phyloP scores from a whole-genome alignment of 768 basidiomycete genomes.

The Xerocomellus chrysenteron region DNA sequence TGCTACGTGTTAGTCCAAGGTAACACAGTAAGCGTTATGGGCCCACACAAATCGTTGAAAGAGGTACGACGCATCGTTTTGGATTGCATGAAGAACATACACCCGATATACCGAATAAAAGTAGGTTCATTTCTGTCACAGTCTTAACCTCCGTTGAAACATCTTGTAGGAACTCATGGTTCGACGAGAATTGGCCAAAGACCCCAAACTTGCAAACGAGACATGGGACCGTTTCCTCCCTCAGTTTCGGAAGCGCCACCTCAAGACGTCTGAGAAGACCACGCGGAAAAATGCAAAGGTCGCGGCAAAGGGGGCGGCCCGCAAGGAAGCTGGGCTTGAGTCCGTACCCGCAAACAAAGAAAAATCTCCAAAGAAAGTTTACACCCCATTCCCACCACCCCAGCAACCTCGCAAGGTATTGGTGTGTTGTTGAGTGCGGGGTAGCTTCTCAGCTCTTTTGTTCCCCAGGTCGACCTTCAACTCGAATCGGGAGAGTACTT shows the following conservation, averaged over 20 bases:
- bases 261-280: slow-evolving; percentile 94
- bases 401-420: slow-evolving; percentile 88
- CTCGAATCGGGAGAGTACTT: slow-evolving; percentile 98
- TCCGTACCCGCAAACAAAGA: slow-evolving; percentile 38
- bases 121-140: slow-evolving; percentile 37
- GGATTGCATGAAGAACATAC: slow-evolving; percentile 99
- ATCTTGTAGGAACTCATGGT: slow-evolving; percentile 90
- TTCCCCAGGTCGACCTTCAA: slow-evolving; percentile 77
- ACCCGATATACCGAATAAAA: slow-evolving; percentile 99
- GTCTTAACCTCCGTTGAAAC: not conserved
- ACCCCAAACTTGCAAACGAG: slow-evolving; percentile 91
- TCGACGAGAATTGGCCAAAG: slow-evolving; percentile 94
- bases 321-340: slow-evolving; percentile 64
- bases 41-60: slow-evolving; percentile 90
- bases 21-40: slow-evolving; percentile 98
- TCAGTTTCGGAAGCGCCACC: slow-evolving; percentile 88
- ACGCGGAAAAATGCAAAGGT: slow-evolving; percentile 80
- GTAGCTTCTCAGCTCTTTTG: slow-evolving; percentile 7
- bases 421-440: not conserved
- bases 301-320: slow-evolving; percentile 58
- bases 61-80: slow-evolving; percentile 95
- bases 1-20: slow-evolving; percentile 99
- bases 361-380: slow-evolving; percentile 79
- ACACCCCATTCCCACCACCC: slow-evolving; percentile 98
- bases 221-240: slow-evolving; percentile 98